Evolutionary conservation across 495 filamentous ascomycete genomes (phyloP).

Genomic region (Hypoxylon fragiforme): DNA sequence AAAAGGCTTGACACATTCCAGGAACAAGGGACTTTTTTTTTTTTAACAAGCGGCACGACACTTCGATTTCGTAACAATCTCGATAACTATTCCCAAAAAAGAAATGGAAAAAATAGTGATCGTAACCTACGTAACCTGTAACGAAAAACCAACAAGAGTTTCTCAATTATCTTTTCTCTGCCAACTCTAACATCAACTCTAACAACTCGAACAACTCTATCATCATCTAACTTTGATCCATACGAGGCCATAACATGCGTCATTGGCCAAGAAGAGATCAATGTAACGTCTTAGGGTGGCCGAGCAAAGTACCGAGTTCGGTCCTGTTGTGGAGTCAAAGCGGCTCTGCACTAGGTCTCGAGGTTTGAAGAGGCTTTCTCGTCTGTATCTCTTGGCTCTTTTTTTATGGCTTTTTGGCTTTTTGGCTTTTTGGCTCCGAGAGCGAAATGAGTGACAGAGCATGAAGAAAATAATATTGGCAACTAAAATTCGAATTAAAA

Average conservation of each 20-base stretch:
- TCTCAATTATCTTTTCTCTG: no score
- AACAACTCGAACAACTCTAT: neutral
- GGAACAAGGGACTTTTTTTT: no score
- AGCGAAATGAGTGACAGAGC: no score
- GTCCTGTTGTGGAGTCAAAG: conserved; percentile 34
- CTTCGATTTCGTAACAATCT: no score
- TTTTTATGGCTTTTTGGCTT: neutral
- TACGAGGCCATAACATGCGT: conserved; percentile 16
- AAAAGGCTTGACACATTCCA: neutral
- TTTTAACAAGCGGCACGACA: neutral
- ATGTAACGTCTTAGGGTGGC: conserved; percentile 20
- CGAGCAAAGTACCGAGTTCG: conserved; percentile 37
- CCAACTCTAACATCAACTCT: neutral
- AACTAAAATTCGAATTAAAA: no score
- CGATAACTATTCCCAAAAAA: no score
- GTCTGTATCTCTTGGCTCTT: conserved; percentile 4
- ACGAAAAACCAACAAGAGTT: no score
- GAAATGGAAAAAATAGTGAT: no score
- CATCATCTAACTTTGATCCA: conserved; percentile 4
- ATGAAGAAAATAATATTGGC: no score
- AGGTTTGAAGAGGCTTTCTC: conserved; percentile 10
- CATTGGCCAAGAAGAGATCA: conserved; percentile 13
- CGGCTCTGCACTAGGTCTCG: conserved; percentile 33
- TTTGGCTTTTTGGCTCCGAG: no score
- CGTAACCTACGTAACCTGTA: no score